phyloP scores from a whole-genome alignment of 495 filamentous ascomycete genomes.

The Daldinia caldariorum region DNA sequence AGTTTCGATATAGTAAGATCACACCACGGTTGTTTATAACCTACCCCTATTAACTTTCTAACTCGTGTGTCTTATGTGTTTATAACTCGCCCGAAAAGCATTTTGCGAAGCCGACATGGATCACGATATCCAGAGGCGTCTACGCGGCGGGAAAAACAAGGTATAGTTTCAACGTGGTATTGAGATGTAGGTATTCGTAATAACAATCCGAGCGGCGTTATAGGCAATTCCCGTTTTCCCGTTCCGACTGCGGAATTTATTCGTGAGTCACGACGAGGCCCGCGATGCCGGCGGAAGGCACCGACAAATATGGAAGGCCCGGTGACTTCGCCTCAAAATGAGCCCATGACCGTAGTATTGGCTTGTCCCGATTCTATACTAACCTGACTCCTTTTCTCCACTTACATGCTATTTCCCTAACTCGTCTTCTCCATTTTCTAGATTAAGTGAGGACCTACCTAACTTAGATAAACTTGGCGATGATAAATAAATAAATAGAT shows the following conservation, averaged over 20 bases:
- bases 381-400: background rate
- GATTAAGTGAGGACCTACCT: background rate
- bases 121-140: background rate
- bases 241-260: background rate
- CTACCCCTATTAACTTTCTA: background rate
- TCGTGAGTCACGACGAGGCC: constrained; percentile 2
- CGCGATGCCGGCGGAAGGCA: constrained; percentile 1
- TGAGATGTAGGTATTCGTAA: background rate
- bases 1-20: too few relatives aligned
- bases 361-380: background rate
- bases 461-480: background rate
- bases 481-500: background rate
- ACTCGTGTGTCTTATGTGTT: background rate
- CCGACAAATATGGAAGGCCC: background rate
- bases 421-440: background rate
- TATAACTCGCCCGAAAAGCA: too few relatives aligned
- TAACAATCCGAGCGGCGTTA: background rate
- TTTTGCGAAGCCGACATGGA: background rate
- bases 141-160: background rate
- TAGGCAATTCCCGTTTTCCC: background rate
- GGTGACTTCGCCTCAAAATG: background rate
- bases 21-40: too few relatives aligned
- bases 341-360: background rate
- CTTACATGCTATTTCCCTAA: background rate
- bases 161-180: background rate